Evolutionary conservation across 148 eudicot species (phyloP).

Genomic region (Arbutus unedo): DNA sequence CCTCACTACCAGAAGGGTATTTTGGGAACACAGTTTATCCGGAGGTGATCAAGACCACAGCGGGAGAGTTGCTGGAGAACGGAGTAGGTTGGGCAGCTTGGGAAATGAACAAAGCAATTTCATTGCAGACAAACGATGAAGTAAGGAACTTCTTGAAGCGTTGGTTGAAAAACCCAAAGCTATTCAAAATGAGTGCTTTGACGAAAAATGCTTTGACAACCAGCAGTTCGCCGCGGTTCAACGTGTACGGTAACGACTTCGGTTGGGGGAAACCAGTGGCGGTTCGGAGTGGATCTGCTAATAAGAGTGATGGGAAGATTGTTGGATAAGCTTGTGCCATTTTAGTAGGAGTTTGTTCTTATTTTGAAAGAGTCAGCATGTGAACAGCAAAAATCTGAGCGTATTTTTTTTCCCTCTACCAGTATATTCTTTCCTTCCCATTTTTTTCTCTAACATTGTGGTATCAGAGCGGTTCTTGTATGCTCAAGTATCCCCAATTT

Average conservation of each 20-base stretch:
- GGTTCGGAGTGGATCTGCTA: slow-evolving; percentile 28
- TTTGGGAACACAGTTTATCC: slow-evolving; percentile 11
- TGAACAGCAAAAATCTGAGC: no score
- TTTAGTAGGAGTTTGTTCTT: no score
- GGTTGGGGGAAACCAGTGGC: slow-evolving; percentile 49
- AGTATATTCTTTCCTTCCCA: no score
- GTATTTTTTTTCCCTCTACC: no score
- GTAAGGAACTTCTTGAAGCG: not conserved
- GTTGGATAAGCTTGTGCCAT: no score
- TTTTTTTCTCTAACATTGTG: no score
- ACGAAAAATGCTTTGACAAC: not conserved
- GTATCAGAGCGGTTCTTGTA: no score
- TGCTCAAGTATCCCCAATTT: no score
- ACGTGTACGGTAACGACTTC: slow-evolving; percentile 35
- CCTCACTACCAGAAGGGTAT: slow-evolving; percentile 5
- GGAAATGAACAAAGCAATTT: slow-evolving; percentile 12
- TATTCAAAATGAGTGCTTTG: not conserved
- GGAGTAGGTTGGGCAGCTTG: slow-evolving; percentile 11
- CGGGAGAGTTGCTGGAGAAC: not conserved
- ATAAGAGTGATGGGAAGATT: slow-evolving; percentile 34
- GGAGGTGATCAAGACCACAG: not conserved
- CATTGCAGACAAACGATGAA: slow-evolving; percentile 15
- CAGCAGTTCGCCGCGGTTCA: slow-evolving; percentile 32
- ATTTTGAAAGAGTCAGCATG: no score
- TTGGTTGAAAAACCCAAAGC: slow-evolving; percentile 20